Conservation (phyloP, 2,329 filamentous ascomycete species). For the Fusarium sp. region DNA sequence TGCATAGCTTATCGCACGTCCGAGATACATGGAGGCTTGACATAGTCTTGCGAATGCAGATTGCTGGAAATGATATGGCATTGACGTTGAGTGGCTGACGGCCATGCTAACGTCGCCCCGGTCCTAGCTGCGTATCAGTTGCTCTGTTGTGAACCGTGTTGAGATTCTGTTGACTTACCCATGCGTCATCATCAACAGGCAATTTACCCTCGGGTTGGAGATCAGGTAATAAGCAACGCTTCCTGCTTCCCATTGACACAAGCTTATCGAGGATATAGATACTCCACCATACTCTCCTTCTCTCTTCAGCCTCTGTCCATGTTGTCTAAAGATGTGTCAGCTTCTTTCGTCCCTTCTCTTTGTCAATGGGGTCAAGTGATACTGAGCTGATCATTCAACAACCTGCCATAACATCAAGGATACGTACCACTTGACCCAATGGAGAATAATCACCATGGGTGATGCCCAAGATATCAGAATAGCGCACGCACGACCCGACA, state of each 20-base stretch:
- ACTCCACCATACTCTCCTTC: not conserved
- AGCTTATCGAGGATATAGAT: not conserved
- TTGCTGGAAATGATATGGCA: rapidly evolving
- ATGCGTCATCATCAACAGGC: not conserved
- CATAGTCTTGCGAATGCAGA: not conserved
- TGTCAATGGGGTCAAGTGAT: rapidly evolving
- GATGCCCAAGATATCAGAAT: not conserved
- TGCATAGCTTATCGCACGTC: rapidly evolving
- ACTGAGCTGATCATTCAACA: rapidly evolving
- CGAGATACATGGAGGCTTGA: not conserved
- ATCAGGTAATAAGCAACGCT: not conserved
- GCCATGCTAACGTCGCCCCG: not conserved
- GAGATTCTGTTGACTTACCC: not conserved
- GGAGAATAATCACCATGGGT: not conserved
- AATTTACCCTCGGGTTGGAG: not conserved
- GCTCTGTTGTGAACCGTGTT: rapidly evolving
- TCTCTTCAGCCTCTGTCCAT: not conserved
- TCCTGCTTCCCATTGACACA: not conserved
- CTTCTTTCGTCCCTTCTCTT: rapidly evolving
- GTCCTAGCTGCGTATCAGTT: rapidly evolving
- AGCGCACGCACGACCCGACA: not conserved
- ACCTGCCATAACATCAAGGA: rapidly evolving
- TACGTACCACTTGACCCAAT: not conserved
- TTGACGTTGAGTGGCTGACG: not conserved
- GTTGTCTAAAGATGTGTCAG: not conserved